Conservation (phyloP, 73 alveolate genomes). For the Paramecium bursaria region DNA sequence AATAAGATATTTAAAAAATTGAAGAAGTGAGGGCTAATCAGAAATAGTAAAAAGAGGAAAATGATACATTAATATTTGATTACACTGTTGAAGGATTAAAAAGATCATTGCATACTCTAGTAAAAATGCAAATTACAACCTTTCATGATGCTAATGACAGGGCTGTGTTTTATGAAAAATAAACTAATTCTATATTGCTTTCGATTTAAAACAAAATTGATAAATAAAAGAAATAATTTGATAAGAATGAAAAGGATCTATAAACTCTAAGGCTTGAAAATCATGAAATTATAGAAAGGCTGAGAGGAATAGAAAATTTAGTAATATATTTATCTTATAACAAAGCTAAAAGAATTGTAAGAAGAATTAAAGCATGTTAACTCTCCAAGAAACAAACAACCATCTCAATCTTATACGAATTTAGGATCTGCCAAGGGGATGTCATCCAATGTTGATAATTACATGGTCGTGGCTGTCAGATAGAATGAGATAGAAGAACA, state of each 20-base stretch:
- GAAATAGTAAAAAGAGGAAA: neutral
- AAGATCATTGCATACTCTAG: conserved; percentile 30
- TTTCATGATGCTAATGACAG: conserved; percentile 47
- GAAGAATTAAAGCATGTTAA: conserved; percentile 6
- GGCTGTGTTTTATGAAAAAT: conserved; percentile 62
- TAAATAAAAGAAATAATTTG: neutral
- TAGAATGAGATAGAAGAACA: conserved; percentile 30
- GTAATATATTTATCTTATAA: neutral
- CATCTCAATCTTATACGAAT: neutral
- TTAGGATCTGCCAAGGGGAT: neutral
- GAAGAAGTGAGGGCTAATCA: conserved; percentile 25
- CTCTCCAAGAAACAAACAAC: neutral
- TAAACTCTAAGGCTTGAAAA: conserved; percentile 29
- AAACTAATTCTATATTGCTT: conserved; percentile 25
- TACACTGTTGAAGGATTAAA: conserved; percentile 54
- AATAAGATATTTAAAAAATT: conserved; percentile 16
- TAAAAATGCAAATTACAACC: conserved; percentile 30
- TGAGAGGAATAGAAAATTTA: conserved; percentile 12
- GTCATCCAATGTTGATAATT: conserved; percentile 30
- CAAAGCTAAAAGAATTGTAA: conserved; percentile 1
- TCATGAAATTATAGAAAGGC: conserved; percentile 32
- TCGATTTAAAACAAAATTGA: conserved; percentile 8
- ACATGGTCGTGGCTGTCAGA: conserved; percentile 18
- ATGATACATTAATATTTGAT: conserved; percentile 35
- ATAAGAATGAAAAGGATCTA: conserved; percentile 27